Base-by-base conservation (phyloP, 768 basidiomycete species). In the Tricholoma matsutake region DNA sequence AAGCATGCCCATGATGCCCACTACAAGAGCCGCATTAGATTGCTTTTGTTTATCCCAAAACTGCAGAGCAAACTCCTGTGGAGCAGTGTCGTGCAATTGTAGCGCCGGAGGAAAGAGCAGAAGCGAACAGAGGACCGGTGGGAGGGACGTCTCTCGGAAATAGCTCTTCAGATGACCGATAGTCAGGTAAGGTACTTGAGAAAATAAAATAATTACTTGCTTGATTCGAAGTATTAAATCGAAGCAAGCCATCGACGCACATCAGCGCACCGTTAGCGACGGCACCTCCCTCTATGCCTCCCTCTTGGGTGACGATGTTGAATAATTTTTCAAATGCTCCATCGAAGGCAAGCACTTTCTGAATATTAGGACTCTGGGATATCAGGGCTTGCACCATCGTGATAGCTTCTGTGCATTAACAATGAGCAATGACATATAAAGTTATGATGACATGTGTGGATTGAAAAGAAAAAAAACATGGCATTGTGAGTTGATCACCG, bases 241-340 rank as follows among this genome's bases (percentile, higher is more conserved):
- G 84, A 63, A 99, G 78, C 20, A 99, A 76, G n/a, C 84, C 84
- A 63, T 94, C 94, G 14, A 94, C 85, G 64, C 92, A 94, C 16
- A 83, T 80, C 59, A 99, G 76, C n/a, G 92, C 92, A 65, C 94
- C 89, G 65, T 91, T 88, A 0, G 92, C 86, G 45, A 92, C 88
- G 58, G 89, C 81, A 9, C 94, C 94, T 14, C 96, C 95, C 66
- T 98, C 96, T 22, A 95, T 80, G 0, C 97, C 97, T 20, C 94
- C 93, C 73, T 98, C 96, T 63, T 85, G 82, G 8, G 84, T 82
- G 62, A 98, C 84, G 53, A 92, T 94, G 58, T 87, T 87, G 76
- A 98, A 94, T 31, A 99, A 82, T 70, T 90, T 93, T 78, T 99
- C 97, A 68, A 99, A 98, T 1, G 92, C 92, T 18, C 97, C 95